A percentile compares a stretch with the other conserved stretches of the same genome.
Evolutionary conservation across 225 moss, liverwort and hornwort genomes (phyloP).

Genomic region (Pleurozium schreberi): DNA sequence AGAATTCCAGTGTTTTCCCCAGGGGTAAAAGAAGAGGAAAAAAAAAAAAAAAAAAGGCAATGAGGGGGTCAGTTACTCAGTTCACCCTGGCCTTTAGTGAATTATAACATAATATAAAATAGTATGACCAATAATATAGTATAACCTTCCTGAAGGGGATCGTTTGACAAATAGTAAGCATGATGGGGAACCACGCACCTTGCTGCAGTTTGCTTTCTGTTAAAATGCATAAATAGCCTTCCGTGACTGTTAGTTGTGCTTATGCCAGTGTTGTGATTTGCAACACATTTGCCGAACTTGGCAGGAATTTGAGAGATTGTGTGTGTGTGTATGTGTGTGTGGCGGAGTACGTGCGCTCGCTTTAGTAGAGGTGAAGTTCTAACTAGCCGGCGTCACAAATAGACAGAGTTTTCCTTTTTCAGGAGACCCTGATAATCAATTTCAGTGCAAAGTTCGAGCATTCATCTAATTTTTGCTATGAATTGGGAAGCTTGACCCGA

Average conservation of each 20-base stretch:
- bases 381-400: background rate
- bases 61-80: too few relatives aligned
- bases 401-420: background rate
- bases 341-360: background rate
- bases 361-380: background rate
- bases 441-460: background rate
- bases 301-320: background rate
- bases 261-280: background rate
- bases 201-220: background rate
- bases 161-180: background rate
- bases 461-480: background rate
- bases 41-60: too few relatives aligned
- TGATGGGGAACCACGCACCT: background rate
- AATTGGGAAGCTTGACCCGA: background rate
- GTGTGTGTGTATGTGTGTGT: too few relatives aligned
- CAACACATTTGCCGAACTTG: background rate
- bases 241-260: background rate
- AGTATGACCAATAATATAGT: background rate
- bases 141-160: background rate
- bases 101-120: too few relatives aligned
- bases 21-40: too few relatives aligned
- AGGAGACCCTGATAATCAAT: background rate
- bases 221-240: background rate
- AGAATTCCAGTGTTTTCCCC: too few relatives aligned
- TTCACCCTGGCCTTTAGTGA: too few relatives aligned